Conservation (phyloP, 2,329 filamentous ascomycete species). For the Aspergillus sp. region DNA sequence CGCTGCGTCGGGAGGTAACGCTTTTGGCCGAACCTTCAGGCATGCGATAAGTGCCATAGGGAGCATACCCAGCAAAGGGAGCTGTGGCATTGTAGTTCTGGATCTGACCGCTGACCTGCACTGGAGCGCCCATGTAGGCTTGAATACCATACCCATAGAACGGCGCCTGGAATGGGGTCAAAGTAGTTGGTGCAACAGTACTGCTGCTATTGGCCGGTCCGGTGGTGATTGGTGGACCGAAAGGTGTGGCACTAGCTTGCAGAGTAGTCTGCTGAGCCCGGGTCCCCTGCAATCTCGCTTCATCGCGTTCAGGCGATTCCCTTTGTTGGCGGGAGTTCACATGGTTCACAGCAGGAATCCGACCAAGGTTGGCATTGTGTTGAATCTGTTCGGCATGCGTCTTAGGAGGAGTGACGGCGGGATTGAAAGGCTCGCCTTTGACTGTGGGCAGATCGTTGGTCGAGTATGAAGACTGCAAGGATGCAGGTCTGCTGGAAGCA, state of each 20-base stretch:
- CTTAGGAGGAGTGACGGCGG: constrained; percentile 53
- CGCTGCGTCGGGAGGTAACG: constrained; percentile 63
- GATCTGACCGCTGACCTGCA: constrained; percentile 39
- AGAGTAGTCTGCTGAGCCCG: constrained; percentile 70
- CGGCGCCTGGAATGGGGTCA: constrained; percentile 39
- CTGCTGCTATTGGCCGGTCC: constrained; percentile 28
- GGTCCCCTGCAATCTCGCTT: constrained; percentile 50
- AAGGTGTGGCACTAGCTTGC: constrained; percentile 77
- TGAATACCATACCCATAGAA: constrained; percentile 55
- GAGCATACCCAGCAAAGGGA: constrained; percentile 54
- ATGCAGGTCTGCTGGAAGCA: constrained; percentile 43
- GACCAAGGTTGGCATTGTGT: constrained; percentile 78
- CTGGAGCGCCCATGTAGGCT: constrained; percentile 57
- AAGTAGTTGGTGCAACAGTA: constrained; percentile 32
- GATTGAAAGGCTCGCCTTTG: constrained; percentile 65
- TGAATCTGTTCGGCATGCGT: constrained; percentile 62
- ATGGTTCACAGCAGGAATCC: constrained; percentile 66
- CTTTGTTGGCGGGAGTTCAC: constrained; percentile 63
- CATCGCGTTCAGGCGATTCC: constrained; percentile 48
- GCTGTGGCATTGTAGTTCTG: constrained; percentile 56
- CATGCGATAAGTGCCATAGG: constrained; percentile 59
- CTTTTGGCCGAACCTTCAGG: constrained; percentile 76
- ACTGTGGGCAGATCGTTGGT: constrained; percentile 84
- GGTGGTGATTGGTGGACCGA: constrained; percentile 64
- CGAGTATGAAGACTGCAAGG: constrained; percentile 81